Evolutionary conservation across 2,329 filamentous ascomycete species (phyloP), one percentile per base, ranked within the genome.

Genomic region (Pseudocercospora musae): DNA sequence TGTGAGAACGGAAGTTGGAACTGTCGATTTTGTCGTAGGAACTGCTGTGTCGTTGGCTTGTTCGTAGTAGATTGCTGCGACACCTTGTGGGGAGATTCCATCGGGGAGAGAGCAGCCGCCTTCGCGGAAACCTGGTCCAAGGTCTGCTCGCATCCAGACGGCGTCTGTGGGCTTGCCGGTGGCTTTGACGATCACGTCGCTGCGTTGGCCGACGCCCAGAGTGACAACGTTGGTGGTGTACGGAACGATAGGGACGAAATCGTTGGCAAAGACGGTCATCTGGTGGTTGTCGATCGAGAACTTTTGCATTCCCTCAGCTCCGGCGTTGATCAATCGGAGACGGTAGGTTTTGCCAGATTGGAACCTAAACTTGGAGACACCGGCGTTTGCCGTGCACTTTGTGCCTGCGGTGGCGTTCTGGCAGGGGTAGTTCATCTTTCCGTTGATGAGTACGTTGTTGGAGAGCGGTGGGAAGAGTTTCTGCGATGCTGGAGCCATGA

Each of bases 11-110:
- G 64, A 81, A 11, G 74, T 77, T 0, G 82, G 78, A 65, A 87
- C 81, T 0, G 81, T 78, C 0, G 84, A 71, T 1, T 80, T 84
- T 6, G 75, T 77, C 18, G 75, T 73, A 3, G 74, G 73, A 4
- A 68, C 64, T n/a, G 65, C 61, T 53, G 74, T 76, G 3, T 77
- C 78, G 68, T 89, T 78, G 10, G 85, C 84, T 7, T 79, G 70
- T 37, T 88, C 80, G 73, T 91, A 91, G 76, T 88, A 89, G 56
- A 91, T 80, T 13, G 82, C 85, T 0, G 88, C 89, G 0, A 85
- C 69, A 1, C 83, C 86, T 53, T 80, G 68, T 1, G 69, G 59
- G 87, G 69, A 72, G 62, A 11, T 87, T 18, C 68, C 58, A 50
- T 68, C 54, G 59, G 68, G 27, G 44, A 66, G 69, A 40, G 69